Conservation (phyloP, 306 rosid genomes). For the Dryas alaskensis region DNA sequence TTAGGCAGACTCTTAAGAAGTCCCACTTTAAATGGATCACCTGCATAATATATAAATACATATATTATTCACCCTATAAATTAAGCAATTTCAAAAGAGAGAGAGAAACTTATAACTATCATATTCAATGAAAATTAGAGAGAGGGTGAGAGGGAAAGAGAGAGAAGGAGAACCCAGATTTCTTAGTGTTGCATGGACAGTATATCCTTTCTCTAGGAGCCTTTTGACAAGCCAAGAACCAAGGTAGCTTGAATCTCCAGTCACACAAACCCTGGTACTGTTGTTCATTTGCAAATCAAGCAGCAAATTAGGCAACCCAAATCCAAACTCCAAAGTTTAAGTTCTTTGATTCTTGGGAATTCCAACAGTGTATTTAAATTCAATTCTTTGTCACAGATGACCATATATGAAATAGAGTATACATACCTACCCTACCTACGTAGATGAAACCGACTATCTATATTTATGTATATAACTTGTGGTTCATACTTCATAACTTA, state of each 20-base stretch:
- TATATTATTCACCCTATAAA: background rate
- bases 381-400: too few species aligned
- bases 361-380: too few species aligned
- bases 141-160: background rate
- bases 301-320: too few species aligned
- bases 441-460: too few species aligned
- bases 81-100: background rate
- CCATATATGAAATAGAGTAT: too few species aligned
- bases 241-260: slow-evolving; percentile 7
- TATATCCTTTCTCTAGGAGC: slow-evolving; percentile 12
- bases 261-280: slow-evolving; percentile 10
- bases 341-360: background rate
- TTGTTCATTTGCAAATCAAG: slow-evolving; percentile 3
- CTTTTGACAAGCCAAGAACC: slow-evolving; percentile 19
- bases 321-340: too few species aligned
- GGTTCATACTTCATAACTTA: too few species aligned
- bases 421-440: too few species aligned
- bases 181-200: slow-evolving; percentile 22
- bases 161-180: slow-evolving; percentile 1
- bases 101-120: background rate
- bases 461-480: too few species aligned
- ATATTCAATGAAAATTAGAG: background rate
- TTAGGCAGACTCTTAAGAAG: slow-evolving; percentile 15
- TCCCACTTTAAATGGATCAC: slow-evolving; percentile 14
- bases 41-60: background rate